These are phyloP conservation scores for Dendrobium chrysotoxum DNA, from an alignment of 106 monocot species.

Conservation along the genomic window DNA sequence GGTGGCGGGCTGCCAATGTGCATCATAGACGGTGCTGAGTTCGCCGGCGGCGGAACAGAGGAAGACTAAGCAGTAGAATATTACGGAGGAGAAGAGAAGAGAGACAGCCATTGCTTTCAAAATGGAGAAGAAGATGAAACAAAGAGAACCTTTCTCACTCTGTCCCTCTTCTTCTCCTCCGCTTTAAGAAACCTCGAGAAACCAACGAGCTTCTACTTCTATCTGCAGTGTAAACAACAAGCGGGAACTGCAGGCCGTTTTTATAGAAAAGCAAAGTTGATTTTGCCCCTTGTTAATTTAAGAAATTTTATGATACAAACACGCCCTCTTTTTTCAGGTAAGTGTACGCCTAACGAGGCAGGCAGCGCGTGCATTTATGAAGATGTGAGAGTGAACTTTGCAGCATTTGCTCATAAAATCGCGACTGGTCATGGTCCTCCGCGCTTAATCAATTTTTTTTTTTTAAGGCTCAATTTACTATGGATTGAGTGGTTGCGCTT, in stretches of 20 bases:
- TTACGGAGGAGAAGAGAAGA: not conserved
- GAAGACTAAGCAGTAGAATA: conserved; percentile 4
- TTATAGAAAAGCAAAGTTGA: not conserved
- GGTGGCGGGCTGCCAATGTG: conserved; percentile 76
- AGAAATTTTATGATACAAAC: not conserved
- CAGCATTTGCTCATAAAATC: not conserved
- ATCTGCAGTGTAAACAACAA: not conserved
- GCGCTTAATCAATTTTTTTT: not conserved
- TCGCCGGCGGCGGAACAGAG: conserved; percentile 6
- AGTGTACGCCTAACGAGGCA: not conserved
- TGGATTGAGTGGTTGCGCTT: too few species aligned
- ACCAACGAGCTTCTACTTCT: not conserved
- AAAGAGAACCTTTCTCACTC: not conserved
- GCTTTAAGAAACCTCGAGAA: conserved; percentile 1
- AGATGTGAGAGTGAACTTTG: not conserved
- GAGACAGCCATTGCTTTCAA: conserved; percentile 4
- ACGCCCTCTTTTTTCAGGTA: not conserved
- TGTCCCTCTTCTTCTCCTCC: not conserved
- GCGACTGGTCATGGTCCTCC: not conserved
- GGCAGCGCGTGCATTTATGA: not conserved
- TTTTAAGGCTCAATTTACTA: too few species aligned
- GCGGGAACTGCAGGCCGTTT: not conserved
- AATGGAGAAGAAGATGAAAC: not conserved
- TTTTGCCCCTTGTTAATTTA: not conserved
- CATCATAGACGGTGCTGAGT: conserved; percentile 14